These are phyloP conservation scores for Trichocomaceae sp. DNA, from an alignment of 2,329 filamentous ascomycete species.

Conservation along the genomic window DNA sequence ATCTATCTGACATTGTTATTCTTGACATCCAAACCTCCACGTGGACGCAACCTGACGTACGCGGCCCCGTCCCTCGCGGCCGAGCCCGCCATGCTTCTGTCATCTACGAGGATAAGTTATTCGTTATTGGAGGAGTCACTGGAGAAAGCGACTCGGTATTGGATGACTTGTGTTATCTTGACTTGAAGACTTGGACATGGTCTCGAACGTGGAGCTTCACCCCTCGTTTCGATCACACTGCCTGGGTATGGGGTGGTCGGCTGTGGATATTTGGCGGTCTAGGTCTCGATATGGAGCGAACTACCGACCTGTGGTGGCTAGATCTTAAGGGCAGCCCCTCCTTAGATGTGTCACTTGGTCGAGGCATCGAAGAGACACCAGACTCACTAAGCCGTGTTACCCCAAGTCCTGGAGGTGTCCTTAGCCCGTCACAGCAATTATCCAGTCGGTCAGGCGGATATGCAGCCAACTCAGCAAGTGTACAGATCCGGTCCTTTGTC, in stretches of 20 bases:
- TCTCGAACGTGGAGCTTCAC: slow-evolving; percentile 94
- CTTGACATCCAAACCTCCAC: slow-evolving; percentile 91
- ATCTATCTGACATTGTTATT: slow-evolving; percentile 90
- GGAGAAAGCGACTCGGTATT: slow-evolving; percentile 78
- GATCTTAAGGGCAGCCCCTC: slow-evolving; percentile 87
- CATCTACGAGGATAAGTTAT: slow-evolving; percentile 92
- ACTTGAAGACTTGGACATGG: slow-evolving; percentile 97
- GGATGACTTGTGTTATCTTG: slow-evolving; percentile 93
- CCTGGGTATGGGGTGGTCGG: slow-evolving; percentile 84
- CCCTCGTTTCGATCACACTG: slow-evolving; percentile 87
- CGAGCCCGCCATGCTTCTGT: slow-evolving; percentile 89
- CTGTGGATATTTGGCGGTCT: slow-evolving; percentile 96
- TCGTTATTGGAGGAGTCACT: slow-evolving; percentile 91
- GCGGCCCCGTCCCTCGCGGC: slow-evolving; percentile 78
- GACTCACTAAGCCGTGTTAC: slow-evolving; percentile 26
- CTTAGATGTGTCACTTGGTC: slow-evolving; percentile 64
- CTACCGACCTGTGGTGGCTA: slow-evolving; percentile 93
- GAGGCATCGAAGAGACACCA: slow-evolving; percentile 45
- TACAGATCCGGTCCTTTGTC: slow-evolving; percentile 50
- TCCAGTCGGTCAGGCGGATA: slow-evolving; percentile 48
- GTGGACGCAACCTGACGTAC: slow-evolving; percentile 88
- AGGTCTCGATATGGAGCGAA: slow-evolving; percentile 94
- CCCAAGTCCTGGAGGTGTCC: slow-evolving; percentile 33
- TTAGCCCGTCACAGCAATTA: slow-evolving; percentile 30
- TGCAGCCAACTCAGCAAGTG: slow-evolving; percentile 63